These are phyloP conservation scores for Strobilomyces echinocephalus DNA, from an alignment of 768 basidiomycete species.

Conservation along the genomic window DNA sequence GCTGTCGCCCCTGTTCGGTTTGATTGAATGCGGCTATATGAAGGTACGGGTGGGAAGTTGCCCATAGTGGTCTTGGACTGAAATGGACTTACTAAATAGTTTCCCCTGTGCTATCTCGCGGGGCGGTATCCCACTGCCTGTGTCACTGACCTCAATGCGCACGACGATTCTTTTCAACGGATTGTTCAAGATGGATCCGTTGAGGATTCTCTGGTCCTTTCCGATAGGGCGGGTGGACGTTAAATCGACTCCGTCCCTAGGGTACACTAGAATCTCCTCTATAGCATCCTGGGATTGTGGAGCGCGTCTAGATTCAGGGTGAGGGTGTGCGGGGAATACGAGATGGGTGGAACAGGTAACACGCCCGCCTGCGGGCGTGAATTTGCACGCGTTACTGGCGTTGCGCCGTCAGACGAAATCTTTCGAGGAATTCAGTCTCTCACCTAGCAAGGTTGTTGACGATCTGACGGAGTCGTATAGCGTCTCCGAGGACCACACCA, in stretches of 20 bases:
- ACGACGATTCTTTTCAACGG: slow-evolving; percentile 65
- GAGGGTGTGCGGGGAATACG: slow-evolving; percentile 31
- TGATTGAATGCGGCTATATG: slow-evolving; percentile 66
- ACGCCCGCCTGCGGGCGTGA: slow-evolving; percentile 65
- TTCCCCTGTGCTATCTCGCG: slow-evolving; percentile 69
- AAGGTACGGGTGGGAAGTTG: slow-evolving; percentile 5
- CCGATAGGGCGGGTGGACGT: not conserved
- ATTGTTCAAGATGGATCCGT: not conserved
- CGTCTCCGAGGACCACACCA: slow-evolving; percentile 78
- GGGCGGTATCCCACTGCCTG: slow-evolving; percentile 58
- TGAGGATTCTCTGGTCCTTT: not conserved
- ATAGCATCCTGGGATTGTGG: slow-evolving; percentile 5
- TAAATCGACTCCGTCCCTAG: slow-evolving; percentile 34
- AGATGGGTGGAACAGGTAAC: slow-evolving; percentile 66
- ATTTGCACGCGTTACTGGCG: slow-evolving; percentile 72
- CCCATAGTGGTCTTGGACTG: not conserved
- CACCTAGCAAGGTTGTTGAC: slow-evolving; percentile 80
- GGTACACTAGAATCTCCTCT: slow-evolving; percentile 23
- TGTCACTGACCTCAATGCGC: slow-evolving; percentile 81
- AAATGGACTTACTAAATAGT: slow-evolving; percentile 55
- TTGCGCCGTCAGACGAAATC: not conserved
- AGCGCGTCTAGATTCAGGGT: slow-evolving; percentile 9
- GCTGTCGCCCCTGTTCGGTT: slow-evolving; percentile 69
- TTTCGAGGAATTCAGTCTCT: not conserved
- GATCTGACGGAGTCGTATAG: slow-evolving; percentile 74